These are phyloP conservation scores for Curvularia spicifera DNA, from an alignment of 2,329 filamentous ascomycete species.

Conservation along the genomic window DNA sequence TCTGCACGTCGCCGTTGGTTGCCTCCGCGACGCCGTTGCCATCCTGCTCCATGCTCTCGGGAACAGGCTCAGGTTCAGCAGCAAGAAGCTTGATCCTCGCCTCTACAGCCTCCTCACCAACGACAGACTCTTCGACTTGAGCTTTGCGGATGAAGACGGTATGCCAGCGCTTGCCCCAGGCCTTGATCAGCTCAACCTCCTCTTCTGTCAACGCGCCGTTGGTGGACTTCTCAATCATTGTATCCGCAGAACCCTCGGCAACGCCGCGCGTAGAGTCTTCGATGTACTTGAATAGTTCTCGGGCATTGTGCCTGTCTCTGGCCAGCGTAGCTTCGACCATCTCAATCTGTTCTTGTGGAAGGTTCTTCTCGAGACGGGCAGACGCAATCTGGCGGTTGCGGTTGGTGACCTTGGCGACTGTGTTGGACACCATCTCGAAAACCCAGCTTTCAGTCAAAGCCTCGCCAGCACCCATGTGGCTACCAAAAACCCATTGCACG, in stretches of 20 bases:
- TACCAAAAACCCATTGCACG: conserved; percentile 84
- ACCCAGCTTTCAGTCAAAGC: conserved; percentile 76
- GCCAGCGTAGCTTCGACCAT: conserved; percentile 70
- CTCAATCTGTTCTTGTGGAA: conserved; percentile 63
- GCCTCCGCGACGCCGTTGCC: conserved; percentile 30
- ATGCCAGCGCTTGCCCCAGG: conserved; percentile 87
- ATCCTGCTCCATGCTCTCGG: conserved; percentile 30
- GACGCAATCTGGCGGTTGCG: conserved; percentile 81
- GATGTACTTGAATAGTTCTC: conserved; percentile 79
- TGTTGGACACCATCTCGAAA: conserved; percentile 89
- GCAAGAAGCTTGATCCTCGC: conserved; percentile 51
- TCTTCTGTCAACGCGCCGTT: conserved; percentile 49
- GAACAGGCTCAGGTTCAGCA: conserved; percentile 33
- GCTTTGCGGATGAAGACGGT: conserved; percentile 81
- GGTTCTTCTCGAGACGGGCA: conserved; percentile 64
- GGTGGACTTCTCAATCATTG: conserved; percentile 74
- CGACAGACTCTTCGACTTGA: conserved; percentile 81
- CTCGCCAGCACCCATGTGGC: conserved; percentile 68
- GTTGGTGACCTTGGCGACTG: conserved; percentile 86
- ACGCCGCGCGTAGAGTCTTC: conserved; percentile 78
- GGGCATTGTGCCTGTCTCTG: conserved; percentile 75
- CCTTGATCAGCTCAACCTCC: conserved; percentile 67
- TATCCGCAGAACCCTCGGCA: conserved; percentile 74
- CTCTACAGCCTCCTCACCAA: conserved; percentile 61
- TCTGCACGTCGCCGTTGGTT: conserved; percentile 36